Conservation (phyloP, 805 yeast species). For the Ogataea henricii region DNA sequence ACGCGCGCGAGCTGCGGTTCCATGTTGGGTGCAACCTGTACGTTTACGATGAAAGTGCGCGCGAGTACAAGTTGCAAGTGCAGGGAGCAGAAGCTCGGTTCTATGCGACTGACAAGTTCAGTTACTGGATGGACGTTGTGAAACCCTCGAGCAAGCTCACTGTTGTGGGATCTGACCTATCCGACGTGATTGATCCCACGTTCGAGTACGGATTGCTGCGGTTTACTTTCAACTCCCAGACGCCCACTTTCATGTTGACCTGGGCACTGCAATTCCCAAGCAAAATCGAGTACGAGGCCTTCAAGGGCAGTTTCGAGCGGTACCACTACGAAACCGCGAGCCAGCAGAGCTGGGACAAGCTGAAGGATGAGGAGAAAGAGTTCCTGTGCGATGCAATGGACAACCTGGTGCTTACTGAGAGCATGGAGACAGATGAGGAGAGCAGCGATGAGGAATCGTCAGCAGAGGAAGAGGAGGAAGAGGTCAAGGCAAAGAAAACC, state of each 20-base stretch:
- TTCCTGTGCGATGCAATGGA: slow-evolving; percentile 59
- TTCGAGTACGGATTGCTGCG: slow-evolving; percentile 57
- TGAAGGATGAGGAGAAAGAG: slow-evolving; percentile 48
- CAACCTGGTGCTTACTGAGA: slow-evolving; percentile 39
- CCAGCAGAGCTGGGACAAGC: slow-evolving; percentile 47
- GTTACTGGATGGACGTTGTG: slow-evolving; percentile 53
- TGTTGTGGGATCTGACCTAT: slow-evolving; percentile 43
- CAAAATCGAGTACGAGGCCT: slow-evolving; percentile 43
- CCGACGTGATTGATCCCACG: slow-evolving; percentile 61
- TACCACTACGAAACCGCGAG: slow-evolving; percentile 65
- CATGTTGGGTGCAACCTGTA: slow-evolving; percentile 42
- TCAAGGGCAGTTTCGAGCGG: slow-evolving; percentile 54
- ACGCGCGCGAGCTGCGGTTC: slow-evolving; percentile 22
- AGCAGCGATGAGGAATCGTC: slow-evolving; percentile 22
- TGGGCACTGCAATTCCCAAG: slow-evolving; percentile 61
- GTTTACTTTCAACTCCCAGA: slow-evolving; percentile 64
- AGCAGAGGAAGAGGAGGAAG: slow-evolving; percentile 38
- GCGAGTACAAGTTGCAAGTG: slow-evolving; percentile 48
- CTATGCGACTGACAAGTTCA: slow-evolving; percentile 49
- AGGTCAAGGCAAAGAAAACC: slow-evolving; percentile 23
- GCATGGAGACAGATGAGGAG: slow-evolving; percentile 32
- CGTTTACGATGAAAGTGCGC: slow-evolving; percentile 55
- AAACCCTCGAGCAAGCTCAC: slow-evolving; percentile 26
- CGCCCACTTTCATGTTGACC: slow-evolving; percentile 48
- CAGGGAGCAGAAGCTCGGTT: slow-evolving; percentile 39